phyloP scores from a whole-genome alignment of 306 rosid genomes.

The Mimosa pudica region DNA sequence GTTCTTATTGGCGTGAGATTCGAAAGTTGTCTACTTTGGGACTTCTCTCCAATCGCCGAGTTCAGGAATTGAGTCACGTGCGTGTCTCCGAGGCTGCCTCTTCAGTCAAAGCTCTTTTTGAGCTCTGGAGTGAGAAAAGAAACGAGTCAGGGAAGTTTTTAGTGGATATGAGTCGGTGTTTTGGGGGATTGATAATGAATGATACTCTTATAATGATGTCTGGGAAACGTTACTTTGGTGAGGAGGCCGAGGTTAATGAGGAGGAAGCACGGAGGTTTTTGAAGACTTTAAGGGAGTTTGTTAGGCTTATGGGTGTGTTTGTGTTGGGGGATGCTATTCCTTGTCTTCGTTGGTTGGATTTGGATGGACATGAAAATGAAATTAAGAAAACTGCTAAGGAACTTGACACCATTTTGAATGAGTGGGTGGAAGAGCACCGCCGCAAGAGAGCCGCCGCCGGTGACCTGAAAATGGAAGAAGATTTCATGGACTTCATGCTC shows the following conservation, averaged over 20 bases:
- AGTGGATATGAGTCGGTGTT: constrained; percentile 50
- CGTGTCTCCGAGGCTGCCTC: constrained; percentile 35
- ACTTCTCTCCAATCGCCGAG: constrained; percentile 46
- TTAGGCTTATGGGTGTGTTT: constrained; percentile 30
- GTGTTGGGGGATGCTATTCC: constrained; percentile 50
- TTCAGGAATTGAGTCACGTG: constrained; percentile 39
- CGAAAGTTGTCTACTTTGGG: constrained; percentile 41
- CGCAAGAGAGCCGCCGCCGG: constrained; percentile 22
- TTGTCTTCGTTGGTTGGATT: constrained; percentile 45
- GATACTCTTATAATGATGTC: constrained; percentile 37
- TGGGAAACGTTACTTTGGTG: constrained; percentile 40
- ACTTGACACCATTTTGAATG: constrained; percentile 24
- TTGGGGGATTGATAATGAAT: constrained; percentile 47
- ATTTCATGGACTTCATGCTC: constrained; percentile 54
- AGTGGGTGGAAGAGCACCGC: constrained; percentile 41
- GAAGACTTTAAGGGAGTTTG: constrained; percentile 30
- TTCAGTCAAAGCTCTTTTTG: constrained; percentile 36
- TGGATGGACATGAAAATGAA: constrained; percentile 45
- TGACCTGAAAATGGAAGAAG: constrained; percentile 19
- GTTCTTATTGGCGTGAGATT: constrained; percentile 46
- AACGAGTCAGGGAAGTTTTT: not conserved
- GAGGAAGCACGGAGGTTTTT: constrained; percentile 12
- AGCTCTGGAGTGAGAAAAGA: constrained; percentile 27
- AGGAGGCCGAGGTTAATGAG: not conserved
- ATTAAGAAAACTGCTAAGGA: constrained; percentile 41